Evolutionary conservation across 2,329 filamentous ascomycete genomes (phyloP), one percentile per base, ranked within the genome.

Genomic region (Diplocarpon rosae): DNA sequence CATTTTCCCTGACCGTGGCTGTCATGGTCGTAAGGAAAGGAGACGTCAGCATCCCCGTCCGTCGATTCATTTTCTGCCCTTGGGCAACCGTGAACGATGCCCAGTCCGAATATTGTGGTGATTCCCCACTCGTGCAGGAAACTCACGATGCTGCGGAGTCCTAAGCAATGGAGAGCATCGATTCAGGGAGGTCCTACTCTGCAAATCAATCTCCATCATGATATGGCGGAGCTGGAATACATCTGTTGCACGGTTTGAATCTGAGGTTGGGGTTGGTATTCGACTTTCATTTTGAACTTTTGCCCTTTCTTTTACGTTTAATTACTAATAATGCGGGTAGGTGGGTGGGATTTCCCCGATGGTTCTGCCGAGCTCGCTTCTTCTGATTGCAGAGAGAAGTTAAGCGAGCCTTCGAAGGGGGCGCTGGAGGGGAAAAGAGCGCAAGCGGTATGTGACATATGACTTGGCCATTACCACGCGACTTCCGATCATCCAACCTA

Each of bases 141-240:
- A 72, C 78, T 72, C 69, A 71, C 74, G 78, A 81, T 71, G 68
- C 70, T 77, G 64, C 65, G 61, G 68, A 66, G 66, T 70, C 76
- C 65, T 81, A 74, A 79, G 78, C 73, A 76, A 75, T 79, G 78
- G 73, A 76, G 74, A 76, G 68, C 59, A 82, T 62, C 50, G 58
- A 77, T 80, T 77, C 70, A 82, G 78, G 72, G 77, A 80, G 78
- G 78, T 46, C 66, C 81, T 74, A 82, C 78, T 79, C 75, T 78
- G 77, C 78, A 82, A 75, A 80, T 77, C 64, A 63, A 69, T 78
- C 71, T 76, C 74, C 76, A 75, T 77, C 78, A 75, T 79, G 72
- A 71, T 70, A 70, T 81, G 77, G 78, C 78, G 76, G 59, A 43
- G 69, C 66, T 76, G 78, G 78, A 82, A 72, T 64, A 80, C 78